These are phyloP conservation scores for Polytrichum commune DNA, from an alignment of 225 moss, liverwort and hornwort genomes.

Conservation along the genomic window DNA sequence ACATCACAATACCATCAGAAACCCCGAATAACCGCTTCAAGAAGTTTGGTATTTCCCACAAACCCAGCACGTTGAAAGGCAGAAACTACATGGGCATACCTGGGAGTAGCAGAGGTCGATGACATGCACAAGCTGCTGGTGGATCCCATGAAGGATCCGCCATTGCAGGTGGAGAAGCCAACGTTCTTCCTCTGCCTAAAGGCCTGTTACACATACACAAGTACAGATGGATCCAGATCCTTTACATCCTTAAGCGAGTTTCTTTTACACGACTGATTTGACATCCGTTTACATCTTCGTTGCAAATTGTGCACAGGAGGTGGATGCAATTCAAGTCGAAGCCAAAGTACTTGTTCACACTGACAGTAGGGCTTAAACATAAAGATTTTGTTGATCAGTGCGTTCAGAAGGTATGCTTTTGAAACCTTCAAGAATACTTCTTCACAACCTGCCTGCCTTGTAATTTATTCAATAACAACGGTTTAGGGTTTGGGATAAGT, in stretches of 20 bases:
- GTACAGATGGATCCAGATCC: too few relatives aligned
- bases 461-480: too few relatives aligned
- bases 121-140: slow-evolving; percentile 30
- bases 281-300: too few relatives aligned
- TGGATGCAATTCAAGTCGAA: slow-evolving; percentile 3
- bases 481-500: too few relatives aligned
- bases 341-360: slow-evolving; percentile 60
- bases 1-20: too few relatives aligned
- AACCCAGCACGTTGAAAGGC: too few relatives aligned
- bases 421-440: neutral
- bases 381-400: slow-evolving; percentile 57
- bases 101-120: slow-evolving; percentile 13
- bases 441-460: too few relatives aligned
- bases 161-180: slow-evolving; percentile 20
- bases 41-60: too few relatives aligned
- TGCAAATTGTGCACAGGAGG: too few relatives aligned
- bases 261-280: too few relatives aligned
- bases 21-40: too few relatives aligned
- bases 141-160: slow-evolving; percentile 42
- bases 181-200: slow-evolving; percentile 38
- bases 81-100: slow-evolving; percentile 7
- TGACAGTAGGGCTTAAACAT: slow-evolving; percentile 57
- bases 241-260: too few relatives aligned
- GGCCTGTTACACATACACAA: slow-evolving; percentile 5
- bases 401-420: slow-evolving; percentile 38